Evolutionary conservation across 164 flowering plant species (phyloP), one percentile per base, ranked within the genome.

Genomic region (Nymphaea colorata): DNA sequence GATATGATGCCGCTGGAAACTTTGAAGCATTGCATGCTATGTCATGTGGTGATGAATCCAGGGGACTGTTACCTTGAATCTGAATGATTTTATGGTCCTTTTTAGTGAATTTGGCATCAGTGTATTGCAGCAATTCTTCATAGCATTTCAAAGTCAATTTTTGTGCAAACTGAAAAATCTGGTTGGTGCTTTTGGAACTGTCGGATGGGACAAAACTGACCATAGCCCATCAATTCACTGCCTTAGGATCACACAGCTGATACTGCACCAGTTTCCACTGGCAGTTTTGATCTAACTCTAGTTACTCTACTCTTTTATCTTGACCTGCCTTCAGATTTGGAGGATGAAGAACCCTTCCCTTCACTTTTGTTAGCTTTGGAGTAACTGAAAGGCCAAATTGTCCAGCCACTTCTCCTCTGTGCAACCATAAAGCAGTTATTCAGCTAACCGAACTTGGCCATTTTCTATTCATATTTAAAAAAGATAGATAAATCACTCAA

Each of bases 201-300:
- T 80, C 74, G 41, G 43, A 47, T 61, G 68, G 45, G 51, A 61
- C 70, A 47, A 83, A 87, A 68, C 87, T 85, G 63, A 89, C 68
- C 41, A 87, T 64, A 15, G 77, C 93, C 98, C 93, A 91, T 2
- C 80, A 64, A 0, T 78, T 76, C 43, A 91, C 64, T 4, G 66
- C 18, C 72, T 72, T 86, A 2, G 87, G 96, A 42, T 83, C 82
- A 41, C 75, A 77, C 3, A 91, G 74, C 15, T 73, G 73, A 55
- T 69, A 81, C 0, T 77, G 67, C 14, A 75, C 65, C 18, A 91
- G 83, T 66, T 85, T 91, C 90, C 91, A 91, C 2, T 87, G 90
- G 67, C 89, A 73, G 43, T 85, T 84, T n/a, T 76, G 79, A 44
- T 15, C 69, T 17, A 79, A 41, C 57, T 14, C 64, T 3, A 2